These are phyloP conservation scores for Neurospora sp. DNA, from an alignment of 495 filamentous ascomycete genomes.

Conservation along the genomic window DNA sequence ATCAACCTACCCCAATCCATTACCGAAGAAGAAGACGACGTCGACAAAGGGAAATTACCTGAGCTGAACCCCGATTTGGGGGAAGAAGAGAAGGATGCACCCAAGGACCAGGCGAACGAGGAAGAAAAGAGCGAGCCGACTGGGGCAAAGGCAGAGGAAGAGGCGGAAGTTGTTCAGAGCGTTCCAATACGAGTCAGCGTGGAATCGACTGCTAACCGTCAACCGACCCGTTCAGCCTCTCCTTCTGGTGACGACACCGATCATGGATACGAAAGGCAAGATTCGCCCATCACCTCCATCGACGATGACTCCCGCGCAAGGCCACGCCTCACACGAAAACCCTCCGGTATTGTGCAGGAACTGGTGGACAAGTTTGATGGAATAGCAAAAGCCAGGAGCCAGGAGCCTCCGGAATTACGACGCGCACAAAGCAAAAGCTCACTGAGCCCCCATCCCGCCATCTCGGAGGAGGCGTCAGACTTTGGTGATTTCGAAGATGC, in stretches of 20 bases:
- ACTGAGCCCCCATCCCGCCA: slow-evolving; percentile 1
- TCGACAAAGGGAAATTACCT: background rate
- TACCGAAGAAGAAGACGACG: background rate
- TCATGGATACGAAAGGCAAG: slow-evolving; percentile 26
- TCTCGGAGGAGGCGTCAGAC: slow-evolving; percentile 27
- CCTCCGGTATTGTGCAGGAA: slow-evolving; percentile 34
- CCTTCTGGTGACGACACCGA: slow-evolving; percentile 32
- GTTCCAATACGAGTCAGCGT: slow-evolving; percentile 5
- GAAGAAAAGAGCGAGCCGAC: background rate
- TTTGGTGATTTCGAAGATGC: slow-evolving; percentile 46
- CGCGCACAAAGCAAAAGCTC: slow-evolving; percentile 10
- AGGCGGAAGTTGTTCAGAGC: background rate
- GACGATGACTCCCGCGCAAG: slow-evolving; percentile 36
- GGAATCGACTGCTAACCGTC: slow-evolving; percentile 7
- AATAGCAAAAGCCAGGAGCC: slow-evolving; percentile 25
- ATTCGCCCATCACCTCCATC: slow-evolving; percentile 45
- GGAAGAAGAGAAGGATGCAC: background rate
- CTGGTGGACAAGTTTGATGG: slow-evolving; percentile 40
- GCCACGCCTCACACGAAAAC: slow-evolving; percentile 16
- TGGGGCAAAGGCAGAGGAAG: background rate
- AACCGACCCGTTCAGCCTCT: slow-evolving; percentile 27
- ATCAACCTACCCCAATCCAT: slow-evolving; percentile 8
- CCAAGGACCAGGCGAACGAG: background rate
- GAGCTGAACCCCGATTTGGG: slow-evolving; percentile 2
- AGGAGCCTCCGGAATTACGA: slow-evolving; percentile 16